These are phyloP conservation scores for Jackrogersella minutella DNA, from an alignment of 495 filamentous ascomycete species.

Conservation along the genomic window DNA sequence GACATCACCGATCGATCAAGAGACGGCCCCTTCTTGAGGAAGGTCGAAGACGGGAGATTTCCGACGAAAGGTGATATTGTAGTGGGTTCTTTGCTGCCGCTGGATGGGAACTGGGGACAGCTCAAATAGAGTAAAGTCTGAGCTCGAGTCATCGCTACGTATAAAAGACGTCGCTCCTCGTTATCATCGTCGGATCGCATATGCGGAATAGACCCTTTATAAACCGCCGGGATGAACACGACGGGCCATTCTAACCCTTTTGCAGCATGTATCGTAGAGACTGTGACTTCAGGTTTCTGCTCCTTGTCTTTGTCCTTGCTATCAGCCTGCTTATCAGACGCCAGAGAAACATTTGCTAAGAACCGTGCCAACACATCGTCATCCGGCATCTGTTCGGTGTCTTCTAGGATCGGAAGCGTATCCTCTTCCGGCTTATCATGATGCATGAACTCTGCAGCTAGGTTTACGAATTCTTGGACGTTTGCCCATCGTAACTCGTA, in stretches of 20 bases:
- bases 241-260: constrained; percentile 98
- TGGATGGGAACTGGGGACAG: constrained; percentile 63
- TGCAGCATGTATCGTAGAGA: constrained; percentile 96
- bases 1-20: constrained; percentile 53
- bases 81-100: constrained; percentile 44
- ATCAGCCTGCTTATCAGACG: constrained; percentile 74
- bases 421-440: constrained; percentile 66
- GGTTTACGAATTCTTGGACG: constrained; percentile 83
- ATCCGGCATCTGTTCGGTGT: constrained; percentile 71
- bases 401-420: constrained; percentile 77
- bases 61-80: constrained; percentile 54
- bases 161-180: constrained; percentile 90
- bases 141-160: constrained; percentile 98
- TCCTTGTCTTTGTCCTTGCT: constrained; percentile 64
- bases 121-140: constrained; percentile 92
- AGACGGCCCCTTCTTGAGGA: constrained; percentile 54
- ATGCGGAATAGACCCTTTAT: constrained; percentile 93
- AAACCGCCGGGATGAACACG: constrained; percentile 91
- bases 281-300: constrained; percentile 75
- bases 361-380: constrained; percentile 79
- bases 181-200: constrained; percentile 87
- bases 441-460: constrained; percentile 73
- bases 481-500: constrained; percentile 90
- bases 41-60: constrained; percentile 43
- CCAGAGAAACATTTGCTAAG: constrained; percentile 87